Evolutionary conservation across 2,329 filamentous ascomycete species (phyloP).

Genomic region (Drechslerella coelobrocha): DNA sequence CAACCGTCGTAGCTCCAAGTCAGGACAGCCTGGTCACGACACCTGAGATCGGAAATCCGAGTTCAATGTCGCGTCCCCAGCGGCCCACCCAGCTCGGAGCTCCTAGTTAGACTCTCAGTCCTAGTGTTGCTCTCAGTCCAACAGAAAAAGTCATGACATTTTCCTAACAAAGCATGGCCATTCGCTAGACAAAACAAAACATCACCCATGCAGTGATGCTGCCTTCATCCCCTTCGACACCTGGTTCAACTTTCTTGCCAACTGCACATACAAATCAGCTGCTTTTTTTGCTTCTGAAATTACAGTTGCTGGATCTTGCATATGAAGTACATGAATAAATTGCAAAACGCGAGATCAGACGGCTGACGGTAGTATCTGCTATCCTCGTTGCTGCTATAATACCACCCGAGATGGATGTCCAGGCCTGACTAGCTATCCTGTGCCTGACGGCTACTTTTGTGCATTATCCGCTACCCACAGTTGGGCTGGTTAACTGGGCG

Average conservation of each 20-base stretch:
- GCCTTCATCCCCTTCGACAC: too few species aligned
- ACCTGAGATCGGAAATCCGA: neutral
- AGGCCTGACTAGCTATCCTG: constrained; percentile 20
- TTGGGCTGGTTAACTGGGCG: constrained; percentile 22
- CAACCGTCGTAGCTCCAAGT: constrained; percentile 31
- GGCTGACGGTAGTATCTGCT: constrained; percentile 25
- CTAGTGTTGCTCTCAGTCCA: neutral
- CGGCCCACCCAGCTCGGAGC: neutral
- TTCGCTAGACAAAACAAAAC: neutral
- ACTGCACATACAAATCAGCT: constrained; percentile 16
- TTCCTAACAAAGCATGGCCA: too few species aligned
- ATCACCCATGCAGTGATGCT: too few species aligned
- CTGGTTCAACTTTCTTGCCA: neutral
- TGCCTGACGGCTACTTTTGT: constrained; percentile 44
- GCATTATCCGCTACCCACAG: constrained; percentile 16
- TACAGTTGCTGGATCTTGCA: constrained; percentile 18
- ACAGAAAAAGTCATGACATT: too few species aligned
- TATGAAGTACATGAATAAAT: constrained; percentile 16
- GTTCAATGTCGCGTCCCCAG: neutral
- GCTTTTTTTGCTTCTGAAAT: constrained; percentile 30
- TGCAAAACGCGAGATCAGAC: constrained; percentile 20
- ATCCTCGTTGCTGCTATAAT: constrained; percentile 48
- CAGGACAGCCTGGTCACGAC: neutral
- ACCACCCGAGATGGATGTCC: constrained; percentile 20
- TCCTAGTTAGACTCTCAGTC: neutral